These are phyloP conservation scores for Poa pratensis DNA, from an alignment of 176 grass and related monocot genomes.

Conservation along the genomic window DNA sequence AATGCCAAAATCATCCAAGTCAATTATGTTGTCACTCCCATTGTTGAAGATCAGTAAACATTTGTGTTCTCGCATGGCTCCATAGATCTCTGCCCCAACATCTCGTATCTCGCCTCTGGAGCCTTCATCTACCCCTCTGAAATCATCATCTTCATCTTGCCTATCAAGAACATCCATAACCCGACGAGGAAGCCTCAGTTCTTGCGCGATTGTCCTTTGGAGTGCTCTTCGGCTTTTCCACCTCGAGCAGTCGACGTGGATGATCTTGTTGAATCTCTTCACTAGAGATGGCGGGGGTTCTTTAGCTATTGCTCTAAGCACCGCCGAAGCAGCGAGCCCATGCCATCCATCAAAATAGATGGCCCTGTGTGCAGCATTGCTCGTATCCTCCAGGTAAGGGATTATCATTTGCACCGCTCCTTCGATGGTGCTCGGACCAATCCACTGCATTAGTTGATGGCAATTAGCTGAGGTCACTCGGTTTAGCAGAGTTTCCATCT, in stretches of 20 bases:
- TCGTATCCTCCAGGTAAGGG: background rate
- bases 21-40: background rate
- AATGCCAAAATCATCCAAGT: background rate
- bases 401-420: rapidly evolving
- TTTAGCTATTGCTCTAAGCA: background rate
- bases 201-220: background rate
- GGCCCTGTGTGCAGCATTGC: too few species aligned
- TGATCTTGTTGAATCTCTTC: background rate
- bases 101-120: rapidly evolving
- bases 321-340: background rate
- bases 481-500: too few species aligned
- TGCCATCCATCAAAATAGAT: background rate
- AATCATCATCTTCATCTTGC: background rate
- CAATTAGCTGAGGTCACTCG: background rate
- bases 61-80: rapidly evolving
- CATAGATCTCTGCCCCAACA: rapidly evolving
- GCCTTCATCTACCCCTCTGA: background rate
- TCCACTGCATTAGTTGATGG: background rate
- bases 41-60: background rate
- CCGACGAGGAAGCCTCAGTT: background rate
- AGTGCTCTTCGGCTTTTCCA: background rate
- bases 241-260: background rate
- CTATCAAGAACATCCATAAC: background rate
- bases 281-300: background rate
- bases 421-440: background rate